These are phyloP conservation scores for Akanthomyces dipterigenus DNA, from an alignment of 2,329 filamentous ascomycete genomes.

Conservation along the genomic window DNA sequence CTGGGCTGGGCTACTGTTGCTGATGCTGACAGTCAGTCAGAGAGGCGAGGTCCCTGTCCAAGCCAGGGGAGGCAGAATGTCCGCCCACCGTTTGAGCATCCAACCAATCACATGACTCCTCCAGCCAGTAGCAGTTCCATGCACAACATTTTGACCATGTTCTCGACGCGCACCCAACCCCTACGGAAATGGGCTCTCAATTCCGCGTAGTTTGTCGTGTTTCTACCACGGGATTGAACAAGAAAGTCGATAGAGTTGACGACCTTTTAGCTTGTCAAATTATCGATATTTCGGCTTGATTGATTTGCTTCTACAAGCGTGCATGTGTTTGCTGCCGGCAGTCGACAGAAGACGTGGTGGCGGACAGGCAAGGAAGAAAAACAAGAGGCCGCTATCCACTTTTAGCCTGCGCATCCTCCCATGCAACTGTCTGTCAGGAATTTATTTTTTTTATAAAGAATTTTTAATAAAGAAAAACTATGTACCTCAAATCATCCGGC, in stretches of 20 bases:
- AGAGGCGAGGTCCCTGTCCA: background rate
- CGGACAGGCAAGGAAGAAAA: background rate
- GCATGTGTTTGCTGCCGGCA: background rate
- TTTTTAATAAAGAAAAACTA: no score
- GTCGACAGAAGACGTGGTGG: background rate
- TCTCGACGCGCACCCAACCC: background rate
- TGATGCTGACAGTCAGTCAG: constrained; percentile 6
- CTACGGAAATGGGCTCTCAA: constrained; percentile 2
- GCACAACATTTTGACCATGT: background rate
- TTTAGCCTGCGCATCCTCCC: background rate
- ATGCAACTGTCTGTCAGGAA: no score
- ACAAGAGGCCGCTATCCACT: background rate
- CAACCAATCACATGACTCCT: background rate
- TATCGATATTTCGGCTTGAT: background rate
- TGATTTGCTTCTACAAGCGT: background rate
- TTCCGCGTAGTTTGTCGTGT: background rate
- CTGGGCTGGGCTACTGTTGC: background rate
- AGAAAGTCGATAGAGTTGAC: background rate
- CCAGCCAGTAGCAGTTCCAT: background rate
- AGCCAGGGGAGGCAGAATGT: background rate
- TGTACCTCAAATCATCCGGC: background rate
- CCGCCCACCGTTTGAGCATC: no score
- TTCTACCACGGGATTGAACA: background rate
- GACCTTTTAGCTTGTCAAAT: no score
- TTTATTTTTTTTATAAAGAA: no score